phyloP scores from a whole-genome alignment of 768 basidiomycete species.

The Suillus placidus region DNA sequence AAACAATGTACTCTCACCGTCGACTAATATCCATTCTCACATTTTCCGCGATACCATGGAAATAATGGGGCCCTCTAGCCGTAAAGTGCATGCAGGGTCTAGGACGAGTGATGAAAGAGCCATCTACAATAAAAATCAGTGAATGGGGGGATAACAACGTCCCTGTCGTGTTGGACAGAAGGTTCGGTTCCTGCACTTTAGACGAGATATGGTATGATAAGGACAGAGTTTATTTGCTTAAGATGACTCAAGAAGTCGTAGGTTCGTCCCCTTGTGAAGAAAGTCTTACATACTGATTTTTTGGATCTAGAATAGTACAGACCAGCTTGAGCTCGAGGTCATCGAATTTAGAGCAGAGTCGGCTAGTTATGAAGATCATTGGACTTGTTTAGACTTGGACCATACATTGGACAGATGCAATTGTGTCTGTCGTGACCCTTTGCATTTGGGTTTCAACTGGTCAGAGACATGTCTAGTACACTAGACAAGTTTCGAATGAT shows the following conservation, averaged over 20 bases:
- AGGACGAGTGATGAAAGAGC: neutral
- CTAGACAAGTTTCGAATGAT: neutral
- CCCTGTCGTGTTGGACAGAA: neutral
- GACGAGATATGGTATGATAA: neutral
- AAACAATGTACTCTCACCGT: neutral
- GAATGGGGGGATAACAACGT: neutral
- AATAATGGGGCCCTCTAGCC: neutral
- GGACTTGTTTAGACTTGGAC: neutral
- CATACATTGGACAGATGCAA: neutral
- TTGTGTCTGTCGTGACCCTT: neutral
- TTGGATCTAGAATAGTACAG: neutral
- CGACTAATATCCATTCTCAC: neutral
- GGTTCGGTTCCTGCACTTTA: neutral
- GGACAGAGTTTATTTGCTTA: neutral
- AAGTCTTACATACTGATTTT: neutral
- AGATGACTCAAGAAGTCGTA: neutral
- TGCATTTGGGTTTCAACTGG: neutral
- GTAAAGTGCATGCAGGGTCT: neutral
- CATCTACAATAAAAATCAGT: neutral
- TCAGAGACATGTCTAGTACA: neutral
- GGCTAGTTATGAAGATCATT: neutral
- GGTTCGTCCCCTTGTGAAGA: neutral
- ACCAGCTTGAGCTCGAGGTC: neutral
- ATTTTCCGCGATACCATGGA: neutral
- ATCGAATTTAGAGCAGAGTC: neutral